Evolutionary conservation across 2,329 filamentous ascomycete genomes (phyloP), one percentile per base, ranked within the genome.

Genomic region (Pseudocercospora pini-densiflorae): DNA sequence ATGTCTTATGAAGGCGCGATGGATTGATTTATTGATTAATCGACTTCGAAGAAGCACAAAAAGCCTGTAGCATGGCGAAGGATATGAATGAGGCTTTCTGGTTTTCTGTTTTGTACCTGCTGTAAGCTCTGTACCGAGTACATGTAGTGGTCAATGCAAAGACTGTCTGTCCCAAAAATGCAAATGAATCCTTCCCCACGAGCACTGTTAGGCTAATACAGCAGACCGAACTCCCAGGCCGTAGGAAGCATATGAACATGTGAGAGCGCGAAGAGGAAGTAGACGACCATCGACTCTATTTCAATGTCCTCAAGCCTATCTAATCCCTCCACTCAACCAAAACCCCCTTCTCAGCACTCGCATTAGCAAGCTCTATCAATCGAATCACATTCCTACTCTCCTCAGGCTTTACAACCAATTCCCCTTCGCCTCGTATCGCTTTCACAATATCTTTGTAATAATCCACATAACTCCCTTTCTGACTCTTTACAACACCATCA

Each of bases 381-480:
- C 79, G 72, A 10, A 84, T 65, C 0, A 76, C 80, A 66, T 82
- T 78, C 23, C 80, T 77, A 1, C 77, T 76, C 61, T 80, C 74
- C 19, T 77, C 75, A 0, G 81, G 75, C 62, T 80, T 79, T 0
- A 83, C 80, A n/a, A 72, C 72, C 3, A 82, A 47, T 65, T 81
- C 77, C 0, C 66, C 77, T 61, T 77, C 75, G 0, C 81, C 80
- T 10, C 76, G 74, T 21, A 83, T 79, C 0, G 81, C 78, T 9
- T 77, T 72, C 0, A 79, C 79, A 8, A 82, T 64, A 67, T 82
- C 80, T 31, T 79, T 76, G 65, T 84, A 84, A 14, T 80, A 75
- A 0, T 78, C 79, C 43, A 78, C 67, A 71, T 80, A 83, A 33
- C 75, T 73, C 0, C 82, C 81, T 0, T 73, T 76, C 21, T 81